A percentile compares a stretch with the other conserved stretches of the same genome.
Evolutionary conservation across 768 basidiomycete species (phyloP).

Genomic region (Pholiota molesta): DNA sequence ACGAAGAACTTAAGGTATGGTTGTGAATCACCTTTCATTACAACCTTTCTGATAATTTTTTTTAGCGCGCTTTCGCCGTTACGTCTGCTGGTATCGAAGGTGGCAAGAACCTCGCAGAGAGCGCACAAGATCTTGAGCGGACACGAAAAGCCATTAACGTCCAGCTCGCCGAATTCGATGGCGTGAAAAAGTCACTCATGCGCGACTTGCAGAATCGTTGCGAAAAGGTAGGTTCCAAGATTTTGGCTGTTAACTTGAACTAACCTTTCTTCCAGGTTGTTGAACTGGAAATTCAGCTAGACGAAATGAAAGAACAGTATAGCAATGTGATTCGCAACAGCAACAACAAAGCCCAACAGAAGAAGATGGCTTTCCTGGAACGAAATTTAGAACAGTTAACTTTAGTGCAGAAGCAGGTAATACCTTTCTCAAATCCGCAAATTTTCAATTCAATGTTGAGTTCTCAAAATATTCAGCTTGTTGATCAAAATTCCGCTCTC

Average conservation of each 20-base stretch:
- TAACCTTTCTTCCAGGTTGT: constrained; percentile 68
- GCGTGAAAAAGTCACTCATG: constrained; percentile 98
- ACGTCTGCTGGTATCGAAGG: constrained; percentile 97
- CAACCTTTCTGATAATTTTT: constrained; percentile 8
- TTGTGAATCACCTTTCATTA: background rate
- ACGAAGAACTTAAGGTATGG: constrained; percentile 94
- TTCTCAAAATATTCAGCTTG: constrained; percentile 60
- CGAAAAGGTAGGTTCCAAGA: constrained; percentile 74
- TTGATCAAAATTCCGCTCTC: constrained; percentile 95
- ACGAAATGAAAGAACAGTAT: constrained; percentile 99
- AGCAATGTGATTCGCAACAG: constrained; percentile 98
- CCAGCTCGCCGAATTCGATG: constrained; percentile 98
- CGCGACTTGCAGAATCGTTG: constrained; percentile 98
- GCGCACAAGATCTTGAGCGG: constrained; percentile 95
- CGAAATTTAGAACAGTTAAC: constrained; percentile 96
- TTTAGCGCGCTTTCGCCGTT: constrained; percentile 92
- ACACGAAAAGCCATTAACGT: constrained; percentile 96
- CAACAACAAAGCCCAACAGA: constrained; percentile 97
- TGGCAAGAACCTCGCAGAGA: constrained; percentile 95
- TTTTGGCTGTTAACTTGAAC: background rate
- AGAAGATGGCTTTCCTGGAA: constrained; percentile 99
- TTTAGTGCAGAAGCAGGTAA: constrained; percentile 95
- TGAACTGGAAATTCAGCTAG: constrained; percentile 97
- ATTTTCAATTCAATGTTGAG: constrained; percentile 19
- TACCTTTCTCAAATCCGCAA: background rate